A percentile compares a stretch with the other conserved stretches of the same genome.
These are phyloP conservation scores for Tulasnella sp. DNA, from an alignment of 768 basidiomycete species.

Conservation along the genomic window DNA sequence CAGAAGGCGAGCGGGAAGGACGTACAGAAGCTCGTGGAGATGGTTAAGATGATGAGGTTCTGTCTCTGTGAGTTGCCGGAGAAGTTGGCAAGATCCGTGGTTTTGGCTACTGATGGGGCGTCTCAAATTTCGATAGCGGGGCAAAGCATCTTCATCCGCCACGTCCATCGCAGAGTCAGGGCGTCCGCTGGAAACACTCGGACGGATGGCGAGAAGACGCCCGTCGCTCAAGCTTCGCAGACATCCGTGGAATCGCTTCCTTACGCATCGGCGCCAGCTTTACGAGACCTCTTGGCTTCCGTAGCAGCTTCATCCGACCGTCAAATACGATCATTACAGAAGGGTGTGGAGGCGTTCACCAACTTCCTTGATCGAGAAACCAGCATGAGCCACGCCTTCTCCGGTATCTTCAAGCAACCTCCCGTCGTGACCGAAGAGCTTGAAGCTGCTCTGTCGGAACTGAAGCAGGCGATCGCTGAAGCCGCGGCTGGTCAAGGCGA, in stretches of 20 bases:
- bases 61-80: slow-evolving; percentile 7
- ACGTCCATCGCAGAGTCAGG: neutral
- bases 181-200: neutral
- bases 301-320: neutral
- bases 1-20: slow-evolving; percentile 23
- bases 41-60: slow-evolving; percentile 1
- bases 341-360: slow-evolving; percentile 4
- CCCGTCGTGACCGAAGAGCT: neutral
- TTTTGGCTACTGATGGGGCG: no score
- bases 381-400: neutral
- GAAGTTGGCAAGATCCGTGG: no score
- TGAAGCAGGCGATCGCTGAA: neutral
- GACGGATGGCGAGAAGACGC: neutral
- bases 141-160: slow-evolving; percentile 8
- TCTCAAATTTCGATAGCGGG: no score
- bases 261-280: neutral
- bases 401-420: neutral
- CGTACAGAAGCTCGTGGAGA: neutral
- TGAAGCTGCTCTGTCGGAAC: neutral
- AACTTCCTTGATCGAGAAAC: slow-evolving; percentile 23
- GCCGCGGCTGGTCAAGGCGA: neutral
- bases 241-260: neutral
- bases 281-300: neutral
- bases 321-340: neutral
- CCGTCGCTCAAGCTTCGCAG: neutral